Base-by-base conservation (phyloP, 2,329 filamentous ascomycete genomes). In the Cladosporium sphaerospermum region DNA sequence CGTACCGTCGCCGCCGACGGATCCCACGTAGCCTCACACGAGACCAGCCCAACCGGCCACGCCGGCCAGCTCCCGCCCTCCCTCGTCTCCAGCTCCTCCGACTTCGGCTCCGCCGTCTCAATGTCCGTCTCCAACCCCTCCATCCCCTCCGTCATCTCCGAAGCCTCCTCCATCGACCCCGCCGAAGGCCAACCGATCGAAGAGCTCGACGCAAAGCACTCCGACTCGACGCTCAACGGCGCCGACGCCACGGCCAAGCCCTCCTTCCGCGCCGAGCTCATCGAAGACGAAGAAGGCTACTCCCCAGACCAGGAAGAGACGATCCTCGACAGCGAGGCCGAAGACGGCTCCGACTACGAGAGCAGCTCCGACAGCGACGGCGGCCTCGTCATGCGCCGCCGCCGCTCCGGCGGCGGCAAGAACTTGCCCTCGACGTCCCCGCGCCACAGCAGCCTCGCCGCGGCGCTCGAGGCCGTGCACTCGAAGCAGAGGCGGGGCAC, bases 61-160 rank as follows among this genome's bases (percentile, higher is more conserved):
- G 54, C 57, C 51, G 41, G 52, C 50, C 57, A 65, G 53, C 49
- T 62, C 51, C 54, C 61, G 53, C 53, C 61, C 11, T 62, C 65
- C 3, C 54, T 69, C 47, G 67, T 70, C 4, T 75, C 74, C 11
- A 76, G 71, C 59, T 75, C 74, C 4, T 77, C 75, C 4, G 75
- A 77, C 41, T 72, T 78, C 48, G 71, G 70, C 10, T 73, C 73
- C 3, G 67, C 65, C 36, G 74, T 76, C 55, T 77, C 75, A 19
- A 74, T 75, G 59, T 75, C 73, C 4, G 73, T 74, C 8, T 77
- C 75, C 9, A 74, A 77, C 53, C 75, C 75, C 9, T 78, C 75
- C 1, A 76, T 78, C 19, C 75, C 75, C 2, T 78, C 75, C 8
- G 70, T 75, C 13, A 70, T 72, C n/a, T 77, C 75, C 1, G 73